Base-by-base conservation (phyloP, 2,329 filamentous ascomycete species). In the Shiraia bambusicola region DNA sequence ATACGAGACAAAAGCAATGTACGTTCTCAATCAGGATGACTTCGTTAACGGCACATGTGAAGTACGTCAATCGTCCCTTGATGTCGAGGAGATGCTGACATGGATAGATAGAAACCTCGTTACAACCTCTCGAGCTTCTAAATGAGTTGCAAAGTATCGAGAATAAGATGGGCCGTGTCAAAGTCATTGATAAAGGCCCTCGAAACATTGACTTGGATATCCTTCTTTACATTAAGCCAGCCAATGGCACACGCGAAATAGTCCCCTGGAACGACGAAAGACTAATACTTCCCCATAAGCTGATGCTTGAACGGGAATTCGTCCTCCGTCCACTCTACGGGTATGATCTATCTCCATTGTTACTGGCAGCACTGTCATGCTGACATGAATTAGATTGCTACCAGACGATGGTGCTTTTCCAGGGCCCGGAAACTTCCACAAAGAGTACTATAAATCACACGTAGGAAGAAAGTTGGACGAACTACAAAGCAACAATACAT, bases 1-100 rank as follows among this genome's bases (percentile, higher is more conserved):
- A 3, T 98, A 93, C 80, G 90, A 97, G 72, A 98, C 92, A 3
- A 83, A 88, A 57, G 89, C 93, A 15, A 98, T 98, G 93, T 98
- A 98, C 69, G 87, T 96, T 50, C 74, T 87, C 49, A 86, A 96
- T 50, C 93, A 98, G 67, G 83, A 84, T 49, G 80, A 81, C 22
- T 98, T 98, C 63, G 74, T 96, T 34, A 98, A 98, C 65, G 93
- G 90, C 14, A 91, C 84, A 42, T 95, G 89, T 67, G 88, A 95
- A 82, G 90, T 94, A 68, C 66, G 82, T 75, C 29, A 33, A 13
- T 11, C 15, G 7, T 14, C 37, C 8, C 1, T 22, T 19, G 17
- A 36, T 12, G 34, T 13, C n/a, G 5, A 3, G 12, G 24, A 45
- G 35, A 22, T 28, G 14, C 32, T 58, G 28, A 50, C 29, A 6